phyloP scores from a whole-genome alignment of 163 green algal genomes.

The Scenedesmus sp. region DNA sequence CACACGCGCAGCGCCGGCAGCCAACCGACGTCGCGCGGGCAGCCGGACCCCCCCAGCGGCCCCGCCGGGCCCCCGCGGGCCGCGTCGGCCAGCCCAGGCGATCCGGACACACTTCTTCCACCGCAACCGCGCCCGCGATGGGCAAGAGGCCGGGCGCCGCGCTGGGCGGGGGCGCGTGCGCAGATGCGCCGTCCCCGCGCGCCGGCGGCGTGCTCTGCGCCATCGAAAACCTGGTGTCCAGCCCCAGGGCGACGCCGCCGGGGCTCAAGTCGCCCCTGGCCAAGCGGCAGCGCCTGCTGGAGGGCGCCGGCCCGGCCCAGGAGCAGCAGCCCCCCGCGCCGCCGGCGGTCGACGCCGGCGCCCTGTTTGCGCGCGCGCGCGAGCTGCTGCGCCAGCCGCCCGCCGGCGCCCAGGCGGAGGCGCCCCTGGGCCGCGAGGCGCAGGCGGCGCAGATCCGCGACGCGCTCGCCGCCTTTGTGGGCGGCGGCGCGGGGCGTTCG shows the following conservation, averaged over 20 bases:
- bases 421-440: conserved; percentile 37
- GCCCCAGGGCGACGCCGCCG: background rate
- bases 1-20: too few species aligned
- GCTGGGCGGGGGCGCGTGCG: too few species aligned
- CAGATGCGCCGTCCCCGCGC: too few species aligned
- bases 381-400: conserved; percentile 26
- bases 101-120: too few species aligned
- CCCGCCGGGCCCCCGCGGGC: too few species aligned
- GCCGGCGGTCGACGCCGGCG: conserved; percentile 13
- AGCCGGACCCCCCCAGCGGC: too few species aligned
- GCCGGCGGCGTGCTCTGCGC: conserved; percentile 32
- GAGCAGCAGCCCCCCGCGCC: background rate
- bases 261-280: background rate
- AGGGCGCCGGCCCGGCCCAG: conserved; percentile 13
- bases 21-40: too few species aligned
- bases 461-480: background rate
- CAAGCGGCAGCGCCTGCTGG: conserved; percentile 37
- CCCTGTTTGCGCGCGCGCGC: conserved; percentile 25
- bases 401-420: background rate
- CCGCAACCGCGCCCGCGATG: too few species aligned
- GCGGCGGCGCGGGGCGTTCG: background rate
- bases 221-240: conserved; percentile 28
- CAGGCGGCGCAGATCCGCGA: background rate
- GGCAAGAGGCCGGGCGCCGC: too few species aligned
- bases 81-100: too few species aligned